These are phyloP conservation scores for Mortierella polycephala DNA, from an alignment of 371 early-diverging fungal genomes.

Conservation along the genomic window DNA sequence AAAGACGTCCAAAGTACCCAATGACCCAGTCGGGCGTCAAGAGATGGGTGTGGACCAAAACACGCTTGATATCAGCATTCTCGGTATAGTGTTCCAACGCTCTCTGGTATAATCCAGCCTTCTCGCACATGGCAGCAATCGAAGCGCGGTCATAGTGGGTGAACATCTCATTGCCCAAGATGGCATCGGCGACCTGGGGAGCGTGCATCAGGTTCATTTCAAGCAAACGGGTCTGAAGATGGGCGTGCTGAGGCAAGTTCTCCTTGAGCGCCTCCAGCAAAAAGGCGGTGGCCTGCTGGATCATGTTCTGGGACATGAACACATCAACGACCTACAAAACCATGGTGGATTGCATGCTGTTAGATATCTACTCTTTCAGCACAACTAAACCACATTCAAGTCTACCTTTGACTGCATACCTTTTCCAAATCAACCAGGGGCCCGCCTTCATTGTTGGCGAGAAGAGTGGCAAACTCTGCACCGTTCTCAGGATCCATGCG, in stretches of 20 bases:
- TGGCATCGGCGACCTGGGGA: conserved; percentile 98
- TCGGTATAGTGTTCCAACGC: conserved; percentile 98
- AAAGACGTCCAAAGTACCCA: conserved; percentile 92
- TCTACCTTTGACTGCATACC: conserved; percentile 28
- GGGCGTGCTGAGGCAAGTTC: conserved; percentile 89
- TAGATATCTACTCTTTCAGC: neutral
- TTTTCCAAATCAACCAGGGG: conserved; percentile 87
- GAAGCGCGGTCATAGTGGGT: conserved; percentile 93
- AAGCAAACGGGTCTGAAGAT: conserved; percentile 94
- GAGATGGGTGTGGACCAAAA: conserved; percentile 89
- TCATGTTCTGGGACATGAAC: conserved; percentile 91
- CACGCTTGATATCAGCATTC: conserved; percentile 94
- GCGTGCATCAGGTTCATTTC: conserved; percentile 97
- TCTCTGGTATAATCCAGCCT: conserved; percentile 95
- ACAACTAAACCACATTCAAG: neutral
- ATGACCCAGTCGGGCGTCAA: conserved; percentile 90
- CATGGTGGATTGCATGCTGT: neutral
- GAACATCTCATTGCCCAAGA: conserved; percentile 94
- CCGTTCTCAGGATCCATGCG: conserved; percentile 94
- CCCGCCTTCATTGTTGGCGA: conserved; percentile 87
- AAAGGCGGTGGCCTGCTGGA: conserved; percentile 97
- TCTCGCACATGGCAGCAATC: conserved; percentile 95
- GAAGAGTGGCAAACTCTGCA: conserved; percentile 88
- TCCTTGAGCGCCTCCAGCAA: conserved; percentile 94
- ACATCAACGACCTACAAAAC: conserved; percentile 84